A percentile compares a stretch with the other conserved stretches of the same genome.
Evolutionary conservation across 2,329 filamentous ascomycete species (phyloP).

Genomic region (Aureobasidium subglaciale): DNA sequence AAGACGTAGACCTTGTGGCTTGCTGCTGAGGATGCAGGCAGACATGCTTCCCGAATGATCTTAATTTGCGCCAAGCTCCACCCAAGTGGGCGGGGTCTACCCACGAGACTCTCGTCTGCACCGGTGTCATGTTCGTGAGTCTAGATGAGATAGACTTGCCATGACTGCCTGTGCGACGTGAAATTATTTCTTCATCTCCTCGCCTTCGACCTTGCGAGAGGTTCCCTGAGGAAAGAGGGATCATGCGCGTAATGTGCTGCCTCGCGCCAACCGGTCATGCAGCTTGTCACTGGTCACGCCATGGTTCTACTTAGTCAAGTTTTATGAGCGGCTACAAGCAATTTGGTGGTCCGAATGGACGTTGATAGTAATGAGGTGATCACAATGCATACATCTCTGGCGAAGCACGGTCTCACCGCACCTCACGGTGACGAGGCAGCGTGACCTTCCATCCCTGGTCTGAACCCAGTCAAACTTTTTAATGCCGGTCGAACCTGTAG

Average conservation of each 20-base stretch:
- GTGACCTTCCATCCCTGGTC: background rate
- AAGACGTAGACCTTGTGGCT: constrained; percentile 7
- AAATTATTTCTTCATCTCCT: constrained; percentile 1
- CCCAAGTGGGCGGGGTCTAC: constrained; percentile 1
- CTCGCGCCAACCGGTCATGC: constrained; percentile 11
- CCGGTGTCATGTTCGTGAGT: constrained; percentile 1
- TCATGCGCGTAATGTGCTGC: constrained; percentile 12
- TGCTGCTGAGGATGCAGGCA: constrained; percentile 9
- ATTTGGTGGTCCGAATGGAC: constrained; percentile 3
- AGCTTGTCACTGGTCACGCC: constrained; percentile 13
- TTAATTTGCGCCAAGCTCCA: background rate
- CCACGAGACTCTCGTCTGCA: background rate
- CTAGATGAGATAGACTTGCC: background rate
- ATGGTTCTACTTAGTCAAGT: constrained; percentile 8
- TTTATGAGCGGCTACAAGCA: constrained; percentile 7
- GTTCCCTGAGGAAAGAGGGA: background rate
- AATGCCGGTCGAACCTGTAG: background rate
- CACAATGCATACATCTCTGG: constrained; percentile 8
- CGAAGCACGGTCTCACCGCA: constrained; percentile 11
- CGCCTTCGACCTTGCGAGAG: background rate
- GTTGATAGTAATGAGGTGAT: background rate
- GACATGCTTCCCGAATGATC: constrained; percentile 11
- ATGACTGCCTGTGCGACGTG: constrained; percentile 3
- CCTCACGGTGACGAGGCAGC: constrained; percentile 10
- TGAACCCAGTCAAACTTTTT: background rate